Conservation (phyloP, 129 eudicot species). For the Erigeron canadensis region DNA sequence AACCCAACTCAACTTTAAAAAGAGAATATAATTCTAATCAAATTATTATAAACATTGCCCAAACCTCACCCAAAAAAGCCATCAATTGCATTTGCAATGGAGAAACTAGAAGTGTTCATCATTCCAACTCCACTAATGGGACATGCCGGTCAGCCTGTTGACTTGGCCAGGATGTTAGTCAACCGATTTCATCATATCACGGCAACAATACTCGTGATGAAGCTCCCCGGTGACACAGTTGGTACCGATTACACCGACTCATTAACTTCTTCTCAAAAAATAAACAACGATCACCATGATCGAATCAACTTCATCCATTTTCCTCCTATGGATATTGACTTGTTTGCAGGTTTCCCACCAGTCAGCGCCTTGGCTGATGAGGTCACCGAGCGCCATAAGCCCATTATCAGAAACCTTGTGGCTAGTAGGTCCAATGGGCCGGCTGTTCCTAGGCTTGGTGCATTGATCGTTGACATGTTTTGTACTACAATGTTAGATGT, state of each 20-base stretch:
- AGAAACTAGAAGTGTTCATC: slow-evolving; percentile 25
- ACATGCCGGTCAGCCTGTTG: slow-evolving; percentile 24
- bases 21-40: no score
- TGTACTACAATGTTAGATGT: slow-evolving; percentile 54
- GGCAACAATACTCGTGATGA: slow-evolving; percentile 41
- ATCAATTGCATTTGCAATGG: no score
- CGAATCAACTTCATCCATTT: slow-evolving; percentile 38
- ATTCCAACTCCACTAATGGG: slow-evolving; percentile 31
- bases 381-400: slow-evolving; percentile 34
- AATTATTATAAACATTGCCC: no score
- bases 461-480: slow-evolving; percentile 51
- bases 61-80: no score
- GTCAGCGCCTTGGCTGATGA: slow-evolving; percentile 25
- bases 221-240: slow-evolving; percentile 42
- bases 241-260: slow-evolving; percentile 33
- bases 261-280: neutral
- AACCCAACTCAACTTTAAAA: no score
- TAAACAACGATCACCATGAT: no score
- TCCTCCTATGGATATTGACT: slow-evolving; percentile 28
- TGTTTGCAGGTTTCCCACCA: slow-evolving; percentile 26
- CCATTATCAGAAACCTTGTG: slow-evolving; percentile 31
- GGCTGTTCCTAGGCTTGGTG: no score
- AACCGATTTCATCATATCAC: slow-evolving; percentile 27
- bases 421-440: no score
- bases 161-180: slow-evolving; percentile 35